Evolutionary conservation across 2,329 filamentous ascomycete species (phyloP), one percentile per base, ranked within the genome.

Genomic region (Cadophora sp.): DNA sequence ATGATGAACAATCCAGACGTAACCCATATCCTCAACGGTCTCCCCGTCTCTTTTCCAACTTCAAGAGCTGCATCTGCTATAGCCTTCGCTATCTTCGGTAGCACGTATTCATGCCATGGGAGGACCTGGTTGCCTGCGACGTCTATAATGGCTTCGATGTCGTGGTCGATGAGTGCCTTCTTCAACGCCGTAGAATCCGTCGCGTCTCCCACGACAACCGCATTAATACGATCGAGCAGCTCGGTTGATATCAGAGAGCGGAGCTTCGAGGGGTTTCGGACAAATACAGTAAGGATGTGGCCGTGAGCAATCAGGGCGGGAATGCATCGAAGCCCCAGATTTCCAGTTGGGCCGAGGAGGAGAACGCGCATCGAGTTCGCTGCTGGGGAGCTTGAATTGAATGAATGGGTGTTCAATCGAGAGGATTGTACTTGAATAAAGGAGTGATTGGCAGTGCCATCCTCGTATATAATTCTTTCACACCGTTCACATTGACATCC

Each of bases 71-170:
- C 78, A 59, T 77, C 71, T 9, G 77, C 59, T 3, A 80, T 78
- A 7, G 80, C 75, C 36, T 66, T 71, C 62, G 79, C 78, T 64
- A 81, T 80, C 24, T 70, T 74, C 7, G 79, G 76, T 51, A 81
- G 65, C 6, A 78, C 70, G 59, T 74, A 77, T 59, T 77, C 76
- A 36, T 76, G 69, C 79, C 80, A 80, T 3, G 80, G 77, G 47
- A 76, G 64, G 22, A 80, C 77, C 27, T 78, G 77, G 41, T 79
- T 70, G 6, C 80, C 80, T 6, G 80, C 81, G 3, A 78, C 76
- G 63, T 78, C 79, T 64, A 82, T 71, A 22, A 83, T 75, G 13
- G 75, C 80, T 66, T 81, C 78, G 68, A 80, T 81, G 51, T 74
- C 66, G 63, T 76, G 59, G 7, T 78, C 75, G 20, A 79, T 64